These are phyloP conservation scores for Xenoacremonium recifei DNA, from an alignment of 2,329 filamentous ascomycete genomes.

Conservation along the genomic window DNA sequence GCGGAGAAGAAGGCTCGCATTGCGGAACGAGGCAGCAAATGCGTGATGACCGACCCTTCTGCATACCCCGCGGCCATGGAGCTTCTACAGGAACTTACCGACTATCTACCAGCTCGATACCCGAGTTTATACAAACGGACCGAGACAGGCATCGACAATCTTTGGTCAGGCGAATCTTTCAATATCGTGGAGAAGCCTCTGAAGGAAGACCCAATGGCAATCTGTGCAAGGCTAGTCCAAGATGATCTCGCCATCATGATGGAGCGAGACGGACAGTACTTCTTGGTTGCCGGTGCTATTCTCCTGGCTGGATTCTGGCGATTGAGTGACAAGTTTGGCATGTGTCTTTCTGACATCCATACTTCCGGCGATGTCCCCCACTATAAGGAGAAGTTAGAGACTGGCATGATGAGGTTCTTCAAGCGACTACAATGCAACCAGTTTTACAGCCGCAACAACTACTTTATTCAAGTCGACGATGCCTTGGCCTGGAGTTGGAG, in stretches of 20 bases:
- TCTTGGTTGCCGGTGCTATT: conserved; percentile 73
- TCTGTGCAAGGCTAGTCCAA: conserved; percentile 69
- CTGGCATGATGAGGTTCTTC: conserved; percentile 82
- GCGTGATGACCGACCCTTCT: conserved; percentile 66
- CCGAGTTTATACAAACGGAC: conserved; percentile 68
- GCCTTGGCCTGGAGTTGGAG: conserved; percentile 71
- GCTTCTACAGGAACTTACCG: conserved; percentile 68
- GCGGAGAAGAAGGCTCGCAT: conserved; percentile 69
- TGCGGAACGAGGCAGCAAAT: conserved; percentile 62
- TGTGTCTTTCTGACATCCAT: conserved; percentile 78
- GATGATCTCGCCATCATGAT: conserved; percentile 86
- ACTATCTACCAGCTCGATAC: conserved; percentile 74
- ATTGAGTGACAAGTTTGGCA: conserved; percentile 75
- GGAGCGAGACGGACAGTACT: conserved; percentile 78
- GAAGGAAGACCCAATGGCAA: conserved; percentile 75
- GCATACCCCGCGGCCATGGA: conserved; percentile 73
- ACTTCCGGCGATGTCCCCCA: conserved; percentile 74
- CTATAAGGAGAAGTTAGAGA: conserved; percentile 68
- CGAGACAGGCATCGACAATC: conserved; percentile 64
- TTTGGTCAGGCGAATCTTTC: conserved; percentile 70
- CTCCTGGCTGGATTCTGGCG: conserved; percentile 83
- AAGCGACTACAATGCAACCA: conserved; percentile 66
- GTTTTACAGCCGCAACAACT: conserved; percentile 69
- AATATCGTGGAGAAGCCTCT: conserved; percentile 64
- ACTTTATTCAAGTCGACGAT: conserved; percentile 86